Percentiles rank a stretch among this genome's conserved stretches.
Conservation (phyloP, 1,284 basidiomycete species). For the Cutaneotrichosporon spelunceum region DNA sequence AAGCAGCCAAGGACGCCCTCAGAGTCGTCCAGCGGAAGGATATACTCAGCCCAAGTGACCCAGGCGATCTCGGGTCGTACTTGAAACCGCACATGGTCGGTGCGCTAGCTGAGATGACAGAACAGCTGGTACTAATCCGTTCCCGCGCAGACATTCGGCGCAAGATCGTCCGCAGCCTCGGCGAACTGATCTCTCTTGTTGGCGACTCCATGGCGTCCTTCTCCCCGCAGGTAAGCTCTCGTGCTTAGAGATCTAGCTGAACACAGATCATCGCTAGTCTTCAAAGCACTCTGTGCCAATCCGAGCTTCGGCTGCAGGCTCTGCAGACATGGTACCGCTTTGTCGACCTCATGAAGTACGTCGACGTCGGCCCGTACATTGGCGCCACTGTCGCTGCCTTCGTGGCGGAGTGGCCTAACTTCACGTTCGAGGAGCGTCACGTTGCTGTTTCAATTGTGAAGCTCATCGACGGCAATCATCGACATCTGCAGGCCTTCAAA, state of each 20-base stretch:
- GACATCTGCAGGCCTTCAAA: slow-evolving; percentile 56
- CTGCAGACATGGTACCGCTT: slow-evolving; percentile 80
- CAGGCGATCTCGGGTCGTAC: slow-evolving; percentile 58
- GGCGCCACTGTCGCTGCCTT: slow-evolving; percentile 86
- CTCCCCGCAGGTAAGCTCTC: slow-evolving; percentile 69
- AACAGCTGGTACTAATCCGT: slow-evolving; percentile 71
- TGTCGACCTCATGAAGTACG: slow-evolving; percentile 64
- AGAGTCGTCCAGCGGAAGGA: slow-evolving; percentile 62
- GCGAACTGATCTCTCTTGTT: slow-evolving; percentile 67
- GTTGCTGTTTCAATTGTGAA: slow-evolving; percentile 66
- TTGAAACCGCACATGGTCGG: slow-evolving; percentile 74
- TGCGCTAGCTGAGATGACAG: slow-evolving; percentile 73
- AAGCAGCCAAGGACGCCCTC: slow-evolving; percentile 55
- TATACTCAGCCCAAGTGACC: slow-evolving; percentile 22
- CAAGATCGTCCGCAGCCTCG: slow-evolving; percentile 74
- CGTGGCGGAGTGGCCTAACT: slow-evolving; percentile 68
- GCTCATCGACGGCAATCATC: slow-evolving; percentile 65
- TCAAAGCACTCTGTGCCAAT: slow-evolving; percentile 71
- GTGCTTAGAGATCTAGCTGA: slow-evolving; percentile 8
- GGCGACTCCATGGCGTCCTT: slow-evolving; percentile 69
- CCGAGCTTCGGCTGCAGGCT: slow-evolving; percentile 72
- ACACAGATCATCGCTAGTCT: slow-evolving; percentile 91
- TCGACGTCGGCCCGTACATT: slow-evolving; percentile 78
- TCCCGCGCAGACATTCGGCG: slow-evolving; percentile 64
- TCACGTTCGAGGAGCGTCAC: slow-evolving; percentile 59